A percentile compares a stretch with the other conserved stretches of the same genome.
Conservation (phyloP, 164 flowering plant genomes). For the Echeveria elegans region DNA sequence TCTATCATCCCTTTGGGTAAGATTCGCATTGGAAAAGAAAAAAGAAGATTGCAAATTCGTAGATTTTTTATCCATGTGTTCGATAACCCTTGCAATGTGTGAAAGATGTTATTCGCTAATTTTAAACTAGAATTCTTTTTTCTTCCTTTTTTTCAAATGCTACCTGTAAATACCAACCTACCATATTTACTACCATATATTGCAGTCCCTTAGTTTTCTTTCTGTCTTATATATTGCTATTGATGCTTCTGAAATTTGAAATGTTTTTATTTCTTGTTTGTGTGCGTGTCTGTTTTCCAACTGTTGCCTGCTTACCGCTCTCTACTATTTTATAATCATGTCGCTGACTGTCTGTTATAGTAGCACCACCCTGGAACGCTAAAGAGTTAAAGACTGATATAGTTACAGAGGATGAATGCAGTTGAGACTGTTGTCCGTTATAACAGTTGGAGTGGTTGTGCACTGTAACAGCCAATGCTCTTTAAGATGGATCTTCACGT, state of each 20-base stretch:
- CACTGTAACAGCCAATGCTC: neutral
- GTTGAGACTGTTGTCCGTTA: neutral
- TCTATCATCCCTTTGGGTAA: neutral
- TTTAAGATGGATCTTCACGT: neutral
- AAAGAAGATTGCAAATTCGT: neutral
- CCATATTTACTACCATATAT: too few species aligned
- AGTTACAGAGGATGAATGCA: neutral
- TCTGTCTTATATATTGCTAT: too few species aligned
- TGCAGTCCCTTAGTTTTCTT: neutral
- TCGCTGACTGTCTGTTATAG: neutral
- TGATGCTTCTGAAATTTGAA: too few species aligned
- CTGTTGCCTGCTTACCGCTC: neutral
- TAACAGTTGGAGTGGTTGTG: neutral
- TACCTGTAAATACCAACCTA: too few species aligned
- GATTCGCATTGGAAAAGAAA: neutral
- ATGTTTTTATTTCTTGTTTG: neutral
- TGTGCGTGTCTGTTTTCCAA: neutral
- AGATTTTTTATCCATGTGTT: neutral
- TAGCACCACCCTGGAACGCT: neutral
- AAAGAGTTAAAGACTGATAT: neutral
- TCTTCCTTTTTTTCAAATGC: neutral
- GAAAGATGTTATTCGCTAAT: too few species aligned
- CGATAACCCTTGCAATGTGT: too few species aligned
- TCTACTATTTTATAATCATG: neutral
- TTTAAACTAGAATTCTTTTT: too few species aligned